phyloP scores from a whole-genome alignment of 2,329 filamentous ascomycete species.

The Torrubiellomyces zombiae region DNA sequence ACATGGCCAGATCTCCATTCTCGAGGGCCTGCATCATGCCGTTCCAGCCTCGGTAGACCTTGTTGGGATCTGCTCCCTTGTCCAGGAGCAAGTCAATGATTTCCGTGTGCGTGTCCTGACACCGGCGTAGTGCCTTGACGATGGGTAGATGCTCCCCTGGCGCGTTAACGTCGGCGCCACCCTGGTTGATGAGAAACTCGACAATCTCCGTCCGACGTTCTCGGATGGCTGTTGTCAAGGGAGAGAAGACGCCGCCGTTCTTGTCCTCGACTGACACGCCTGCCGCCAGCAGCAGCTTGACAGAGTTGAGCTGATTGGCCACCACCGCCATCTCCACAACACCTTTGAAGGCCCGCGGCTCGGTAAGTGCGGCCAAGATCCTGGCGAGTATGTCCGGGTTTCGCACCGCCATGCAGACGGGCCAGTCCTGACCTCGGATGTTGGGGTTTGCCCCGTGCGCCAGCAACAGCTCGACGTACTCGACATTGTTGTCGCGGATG shows the following conservation, averaged over 20 bases:
- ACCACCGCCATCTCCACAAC: constrained; percentile 52
- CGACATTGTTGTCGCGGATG: constrained; percentile 40
- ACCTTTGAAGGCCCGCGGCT: constrained; percentile 46
- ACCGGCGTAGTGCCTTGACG: constrained; percentile 49
- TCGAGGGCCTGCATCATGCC: constrained; percentile 49
- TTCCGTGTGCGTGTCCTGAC: constrained; percentile 36
- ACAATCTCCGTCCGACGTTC: constrained; percentile 46
- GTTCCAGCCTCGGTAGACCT: constrained; percentile 50
- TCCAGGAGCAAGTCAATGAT: constrained; percentile 46
- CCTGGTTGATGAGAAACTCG: constrained; percentile 41
- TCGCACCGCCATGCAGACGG: constrained; percentile 50
- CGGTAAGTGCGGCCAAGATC: constrained; percentile 37
- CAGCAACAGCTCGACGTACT: constrained; percentile 43
- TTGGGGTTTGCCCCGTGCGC: constrained; percentile 43
- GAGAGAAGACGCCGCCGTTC: constrained; percentile 56
- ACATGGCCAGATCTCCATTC: constrained; percentile 38
- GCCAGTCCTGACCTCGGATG: constrained; percentile 52
- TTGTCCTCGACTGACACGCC: constrained; percentile 55
- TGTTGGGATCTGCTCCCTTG: constrained; percentile 50
- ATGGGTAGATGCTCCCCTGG: constrained; percentile 56
- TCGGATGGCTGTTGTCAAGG: constrained; percentile 49
- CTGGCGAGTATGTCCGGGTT: constrained; percentile 42
- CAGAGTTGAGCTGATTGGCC: constrained; percentile 48
- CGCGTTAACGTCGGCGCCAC: constrained; percentile 45
- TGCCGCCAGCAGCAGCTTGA: constrained; percentile 46